Base-by-base conservation (phyloP, 257 asterid genomes). In the Penstemon newberryi region DNA sequence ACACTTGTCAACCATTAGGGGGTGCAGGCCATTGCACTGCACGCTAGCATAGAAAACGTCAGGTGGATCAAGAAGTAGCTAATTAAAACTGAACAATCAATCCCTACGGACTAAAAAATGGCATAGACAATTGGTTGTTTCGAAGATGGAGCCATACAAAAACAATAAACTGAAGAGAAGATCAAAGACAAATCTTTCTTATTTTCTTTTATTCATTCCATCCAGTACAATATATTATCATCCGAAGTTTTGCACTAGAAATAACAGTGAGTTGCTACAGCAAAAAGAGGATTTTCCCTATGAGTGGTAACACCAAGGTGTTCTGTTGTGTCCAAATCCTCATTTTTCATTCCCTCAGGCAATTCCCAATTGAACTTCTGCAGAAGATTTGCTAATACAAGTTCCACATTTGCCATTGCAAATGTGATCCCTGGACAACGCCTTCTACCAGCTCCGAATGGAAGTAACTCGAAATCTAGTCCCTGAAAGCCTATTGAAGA, bases 391-490 rank as follows among this genome's bases (percentile, higher is more conserved):
- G 79, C 80, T 5, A 80, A 73, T 9, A 70, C 72, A 25, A 70
- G 36, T 37, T 77, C 82, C 4, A 53, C 44, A 0, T 54, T 62
- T 0, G 75, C 73, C 61, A 70, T 67, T 0, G 82, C 81, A 41
- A 80, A 80, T 3, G 77, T 19, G 4, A 80, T 80, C 47, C 81
- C 84, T 0, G 81, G 84, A 39, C 84, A 80, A 4, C 68, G 71
- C 67, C 84, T 80, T 44, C 84, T 56, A 9, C 84, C 84, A 7
- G 75, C 69, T n/a, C 82, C 83, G 43, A 79, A 79, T 3, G 83
- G 83, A 51, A 79, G 52, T 42, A 71, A 36, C 66, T 73, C 76
- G 36, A 74, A 80, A 65, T 80, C 80, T 13, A 66, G 53, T n/a
- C 85, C 78, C 56, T 58, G 63, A 40, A n/a, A 64, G 39, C 77